A percentile compares a stretch with the other conserved stretches of the same genome.
Evolutionary conservation across 176 grass and related monocot species (phyloP).

Genomic region (Coix lacrymajobi): DNA sequence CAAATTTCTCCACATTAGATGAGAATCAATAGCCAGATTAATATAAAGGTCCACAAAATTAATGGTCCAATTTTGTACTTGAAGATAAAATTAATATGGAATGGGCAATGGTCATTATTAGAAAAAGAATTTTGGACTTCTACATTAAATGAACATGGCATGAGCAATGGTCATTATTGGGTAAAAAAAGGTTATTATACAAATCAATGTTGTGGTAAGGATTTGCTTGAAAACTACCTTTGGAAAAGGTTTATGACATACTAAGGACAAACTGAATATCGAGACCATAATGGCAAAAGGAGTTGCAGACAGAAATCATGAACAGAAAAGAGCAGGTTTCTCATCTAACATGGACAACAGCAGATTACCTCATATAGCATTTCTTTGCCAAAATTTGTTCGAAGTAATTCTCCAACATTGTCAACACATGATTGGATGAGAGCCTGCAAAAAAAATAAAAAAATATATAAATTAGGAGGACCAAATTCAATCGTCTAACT

Average conservation of each 20-base stretch:
- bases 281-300: neutral
- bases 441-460: conserved; percentile 30
- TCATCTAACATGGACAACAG: neutral
- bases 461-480: neutral
- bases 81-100: neutral
- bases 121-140: neutral
- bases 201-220: neutral
- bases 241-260: neutral
- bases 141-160: neutral
- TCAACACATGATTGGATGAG: conserved; percentile 60
- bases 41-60: neutral
- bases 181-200: neutral
- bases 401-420: conserved; percentile 69
- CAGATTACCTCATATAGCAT: conserved; percentile 67
- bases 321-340: neutral
- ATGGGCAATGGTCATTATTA: neutral
- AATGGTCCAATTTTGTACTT: neutral
- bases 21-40: neutral
- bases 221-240: neutral
- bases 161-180: neutral
- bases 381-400: conserved; percentile 87
- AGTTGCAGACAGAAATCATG: neutral
- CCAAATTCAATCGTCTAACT: neutral
- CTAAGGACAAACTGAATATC: neutral
- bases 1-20: neutral